Evolutionary conservation across 257 asterid species (phyloP), one percentile per base, ranked within the genome.

Genomic region (Solanum appendiculatum): DNA sequence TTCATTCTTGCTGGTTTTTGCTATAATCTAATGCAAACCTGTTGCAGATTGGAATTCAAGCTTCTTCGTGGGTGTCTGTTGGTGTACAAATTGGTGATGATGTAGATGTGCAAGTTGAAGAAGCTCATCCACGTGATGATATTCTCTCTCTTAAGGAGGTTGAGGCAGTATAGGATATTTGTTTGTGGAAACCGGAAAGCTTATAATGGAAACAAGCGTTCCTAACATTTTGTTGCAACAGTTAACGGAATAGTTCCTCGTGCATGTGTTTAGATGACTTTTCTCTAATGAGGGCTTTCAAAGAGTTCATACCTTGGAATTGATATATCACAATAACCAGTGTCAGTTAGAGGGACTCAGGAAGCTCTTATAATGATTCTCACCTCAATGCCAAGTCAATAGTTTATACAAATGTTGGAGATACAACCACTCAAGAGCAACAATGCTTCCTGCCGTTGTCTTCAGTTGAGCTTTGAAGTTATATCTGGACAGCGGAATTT

Each of bases 101-200:
- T 89, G 95, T 97, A 51, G 93, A 93, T 84, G 98, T 97, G 68
- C 81, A 54, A 88, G 97, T 95, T 86, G 98, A 93, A 88, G 94
- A 93, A 85, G 97, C 99, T 25, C 97, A 93, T 91, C 99, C 99
- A 25, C 99, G 99, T 14, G 94, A 95, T 73, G 98, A 96, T 87
- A 66, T 90, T 91, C 90, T 96, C 89, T 91, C 88, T 85, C 92
- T 94, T 86, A 94, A 92, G 91, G 98, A 96, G 92, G 93, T 91
- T 88, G 68, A 81, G 85, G 85, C 31, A 3, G 13, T 81, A 81
- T 81, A 81, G 66, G 44, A 48, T 39, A n/a, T 81, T 46, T 48
- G 27, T 51, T 20, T 6, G 31, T 15, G 6, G 44, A 81, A 2
- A 81, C 42, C 44, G 4, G 31, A 81, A 37, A 29, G 44, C 85